A percentile compares a stretch with the other conserved stretches of the same genome.
These are phyloP conservation scores for Podospora pseudopauciseta DNA, from an alignment of 495 filamentous ascomycete species.

Conservation along the genomic window DNA sequence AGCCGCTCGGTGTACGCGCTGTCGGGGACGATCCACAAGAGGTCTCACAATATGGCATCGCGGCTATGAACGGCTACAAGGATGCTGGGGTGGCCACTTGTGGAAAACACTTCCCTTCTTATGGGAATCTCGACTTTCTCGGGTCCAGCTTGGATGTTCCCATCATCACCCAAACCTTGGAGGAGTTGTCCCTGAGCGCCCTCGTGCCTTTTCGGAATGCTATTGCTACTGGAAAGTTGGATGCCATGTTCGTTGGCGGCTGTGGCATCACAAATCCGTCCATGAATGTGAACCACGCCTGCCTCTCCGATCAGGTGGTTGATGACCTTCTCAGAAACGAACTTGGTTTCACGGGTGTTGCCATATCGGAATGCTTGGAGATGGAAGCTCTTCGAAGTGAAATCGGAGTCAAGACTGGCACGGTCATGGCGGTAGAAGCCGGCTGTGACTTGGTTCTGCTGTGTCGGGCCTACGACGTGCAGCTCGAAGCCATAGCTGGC, in stretches of 20 bases:
- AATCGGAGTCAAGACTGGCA: conserved; percentile 87
- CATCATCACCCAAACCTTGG: conserved; percentile 85
- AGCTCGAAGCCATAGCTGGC: conserved; percentile 81
- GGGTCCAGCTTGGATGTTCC: conserved; percentile 83
- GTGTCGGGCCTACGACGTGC: conserved; percentile 78
- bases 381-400: conserved; percentile 91
- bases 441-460: conserved; percentile 83
- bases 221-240: conserved; percentile 68
- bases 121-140: conserved; percentile 87
- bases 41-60: conserved; percentile 80
- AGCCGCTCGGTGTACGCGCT: conserved; percentile 79
- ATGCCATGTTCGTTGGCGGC: conserved; percentile 91
- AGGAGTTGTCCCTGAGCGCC: conserved; percentile 78
- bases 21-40: conserved; percentile 85
- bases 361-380: conserved; percentile 91
- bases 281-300: conserved; percentile 89
- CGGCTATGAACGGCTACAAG: conserved; percentile 84
- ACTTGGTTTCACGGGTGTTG: conserved; percentile 80
- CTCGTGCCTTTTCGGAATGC: conserved; percentile 84
- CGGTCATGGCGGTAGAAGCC: conserved; percentile 90
- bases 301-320: conserved; percentile 84
- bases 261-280: conserved; percentile 82
- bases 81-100: conserved; percentile 79
- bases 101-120: conserved; percentile 91
- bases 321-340: conserved; percentile 78